Evolutionary conservation across 2,329 filamentous ascomycete genomes (phyloP), one percentile per base, ranked within the genome.

Genomic region (Cordyceps javanica): DNA sequence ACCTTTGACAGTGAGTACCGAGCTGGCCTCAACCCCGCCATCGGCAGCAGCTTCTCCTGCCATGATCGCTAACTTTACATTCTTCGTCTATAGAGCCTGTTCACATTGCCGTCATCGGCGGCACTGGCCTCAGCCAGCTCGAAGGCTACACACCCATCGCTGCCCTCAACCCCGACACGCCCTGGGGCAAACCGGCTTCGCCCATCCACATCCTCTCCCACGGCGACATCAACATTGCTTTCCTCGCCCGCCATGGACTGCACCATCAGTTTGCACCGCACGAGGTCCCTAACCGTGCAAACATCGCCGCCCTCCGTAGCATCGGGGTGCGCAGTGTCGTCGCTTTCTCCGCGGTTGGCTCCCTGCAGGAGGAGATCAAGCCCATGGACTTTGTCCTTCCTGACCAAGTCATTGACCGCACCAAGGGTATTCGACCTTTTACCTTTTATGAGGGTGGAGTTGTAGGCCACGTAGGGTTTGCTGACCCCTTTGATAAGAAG

Each of bases 351-450:
- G 94, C 94, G 50, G 94, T 99, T 58, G 94, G 94, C 61, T 93
- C 88, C 67, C 78, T 99, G 70, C 90, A 89, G 70, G 94, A 97
- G 77, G 84, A 91, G 68, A 93, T 99, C 72, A 90, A 89, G 75
- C 94, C 94, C 44, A 88, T 94, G 75, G 94, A 99, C 78, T 99
- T 99, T 72, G 90, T 97, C 53, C 82, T 99, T 13, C 94, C 93
- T 0, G 91, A 97, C 75, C 94, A 99, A 78, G 83, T 96, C 72
- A 97, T 97, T 70, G 94, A 99, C 77, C 90, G 93, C 62, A 97
- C 93, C 64, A 97, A 97, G 82, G 94, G 93, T 55, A 81, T 96
- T 62, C 82, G 94, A 8, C 91, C 93, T 2, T 97, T 93, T 73
- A 97, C 94, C 26, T 99, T 96, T 78, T 99, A 97, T 71, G 90